These are phyloP conservation scores for Rhizophora mangle DNA, from an alignment of 345 rosid species.

Conservation along the genomic window DNA sequence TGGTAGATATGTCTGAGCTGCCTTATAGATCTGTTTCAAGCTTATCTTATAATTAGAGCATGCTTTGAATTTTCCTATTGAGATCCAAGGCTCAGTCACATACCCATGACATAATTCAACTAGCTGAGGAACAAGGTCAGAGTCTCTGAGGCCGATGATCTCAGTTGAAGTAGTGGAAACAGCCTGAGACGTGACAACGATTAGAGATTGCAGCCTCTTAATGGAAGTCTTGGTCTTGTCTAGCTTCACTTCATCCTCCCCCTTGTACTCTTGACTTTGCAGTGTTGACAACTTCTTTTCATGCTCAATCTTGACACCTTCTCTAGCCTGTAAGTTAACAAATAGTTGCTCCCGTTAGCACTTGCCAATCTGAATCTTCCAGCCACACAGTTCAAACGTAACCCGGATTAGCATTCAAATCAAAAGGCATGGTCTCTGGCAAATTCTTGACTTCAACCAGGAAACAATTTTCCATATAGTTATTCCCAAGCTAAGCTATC, in stretches of 20 bases:
- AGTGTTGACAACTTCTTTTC: slow-evolving; percentile 73
- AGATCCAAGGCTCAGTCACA: slow-evolving; percentile 1
- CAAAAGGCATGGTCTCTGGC: no score
- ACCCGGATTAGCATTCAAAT: no score
- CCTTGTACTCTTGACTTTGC: slow-evolving; percentile 94
- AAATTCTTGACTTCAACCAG: neutral
- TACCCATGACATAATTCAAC: slow-evolving; percentile 93
- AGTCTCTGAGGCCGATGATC: slow-evolving; percentile 71
- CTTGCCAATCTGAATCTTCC: neutral
- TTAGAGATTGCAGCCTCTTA: slow-evolving; percentile 66
- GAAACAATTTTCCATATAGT: no score
- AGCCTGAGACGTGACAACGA: slow-evolving; percentile 79
- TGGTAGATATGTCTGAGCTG: no score
- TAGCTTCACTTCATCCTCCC: slow-evolving; percentile 72
- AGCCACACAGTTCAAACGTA: neutral
- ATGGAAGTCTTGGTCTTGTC: slow-evolving; percentile 86
- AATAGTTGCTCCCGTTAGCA: slow-evolving; percentile 10
- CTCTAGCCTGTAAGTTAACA: slow-evolving; percentile 56
- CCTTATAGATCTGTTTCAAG: no score
- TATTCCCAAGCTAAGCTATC: neutral
- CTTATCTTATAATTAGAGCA: no score
- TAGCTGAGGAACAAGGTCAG: slow-evolving; percentile 90
- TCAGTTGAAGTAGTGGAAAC: slow-evolving; percentile 86
- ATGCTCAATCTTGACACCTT: slow-evolving; percentile 87
- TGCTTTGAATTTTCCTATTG: no score